Conservation (phyloP, 768 basidiomycete species). For the Glaciozyma martinii region DNA sequence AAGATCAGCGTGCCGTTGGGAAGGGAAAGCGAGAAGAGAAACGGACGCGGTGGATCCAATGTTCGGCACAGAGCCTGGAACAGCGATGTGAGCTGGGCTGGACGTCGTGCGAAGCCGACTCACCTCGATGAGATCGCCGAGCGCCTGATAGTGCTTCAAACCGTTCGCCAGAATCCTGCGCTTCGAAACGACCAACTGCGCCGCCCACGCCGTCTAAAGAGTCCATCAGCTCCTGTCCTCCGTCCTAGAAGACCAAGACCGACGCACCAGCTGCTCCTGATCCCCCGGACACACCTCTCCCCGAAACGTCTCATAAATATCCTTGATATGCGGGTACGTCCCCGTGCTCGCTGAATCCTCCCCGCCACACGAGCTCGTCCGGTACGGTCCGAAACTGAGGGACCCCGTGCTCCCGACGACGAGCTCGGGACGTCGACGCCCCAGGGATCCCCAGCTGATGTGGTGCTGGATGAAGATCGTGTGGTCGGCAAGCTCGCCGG, state of each 20-base stretch:
- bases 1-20: no score
- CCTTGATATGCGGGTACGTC: neutral
- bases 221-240: neutral
- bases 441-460: neutral
- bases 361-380: neutral
- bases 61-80: no score
- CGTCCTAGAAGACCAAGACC: neutral
- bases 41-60: no score
- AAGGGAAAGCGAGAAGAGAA: no score
- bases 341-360: neutral
- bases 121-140: neutral
- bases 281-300: neutral
- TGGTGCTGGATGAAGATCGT: neutral
- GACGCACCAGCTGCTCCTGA: neutral
- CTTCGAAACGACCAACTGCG: neutral
- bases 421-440: neutral
- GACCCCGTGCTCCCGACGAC: neutral
- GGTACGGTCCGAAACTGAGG: neutral
- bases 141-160: neutral
- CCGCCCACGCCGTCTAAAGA: neutral
- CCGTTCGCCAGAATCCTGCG: neutral
- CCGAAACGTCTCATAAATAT: neutral
- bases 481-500: neutral
- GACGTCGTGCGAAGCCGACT: neutral
- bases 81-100: no score